Evolutionary conservation across 495 filamentous ascomycete species (phyloP), one percentile per base, ranked within the genome.

Genomic region (Podospora pseudocomata): DNA sequence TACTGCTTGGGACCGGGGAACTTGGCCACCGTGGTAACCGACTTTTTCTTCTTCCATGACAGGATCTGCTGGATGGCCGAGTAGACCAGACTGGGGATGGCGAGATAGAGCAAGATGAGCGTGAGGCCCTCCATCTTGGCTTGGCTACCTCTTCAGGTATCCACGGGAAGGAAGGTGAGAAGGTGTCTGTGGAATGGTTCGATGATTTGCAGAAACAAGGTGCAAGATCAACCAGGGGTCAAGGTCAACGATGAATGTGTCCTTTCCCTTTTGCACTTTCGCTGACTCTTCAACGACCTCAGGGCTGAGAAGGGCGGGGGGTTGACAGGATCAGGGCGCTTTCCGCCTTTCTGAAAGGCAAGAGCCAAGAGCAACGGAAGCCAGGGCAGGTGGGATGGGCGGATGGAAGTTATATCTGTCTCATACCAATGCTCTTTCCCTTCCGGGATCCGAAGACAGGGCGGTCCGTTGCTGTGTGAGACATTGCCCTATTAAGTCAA

Each of bases 1-100:
- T 78, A 82, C 68, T 82, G 81, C 63, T 75, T 75, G 15, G 82
- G 82, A 2, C 81, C 81, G 1, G 81, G 81, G 55, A 84, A 78
- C 66, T 63, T 72, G 56, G 76, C 67, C 28, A 67, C 68, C 19
- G 69, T 60, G 15, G 34, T 58, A 5, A 26, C 60, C 6, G 49
- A 57, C 54, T 73, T 76, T 13, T 49, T 32, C 57, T 73, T 78
- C 55, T 68, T 74, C 80, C 78, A 80, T 32, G 80, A 76, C 7
- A 82, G 65, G 9, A 80, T 59, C 61, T 81, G 79, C 23, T 76
- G 76, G 11, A 82, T 32, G 19, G 74, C 75, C 2, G 81, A 83
- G 62, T 80, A 76, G 44, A 83, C 58, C 19, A 83, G 72, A 58
- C 79, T 77, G 16, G 80, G 81, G 61, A 82, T 78, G 59, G 80